Conservation (phyloP, 805 yeast species). For the Debaryomyces hansenii region DNA sequence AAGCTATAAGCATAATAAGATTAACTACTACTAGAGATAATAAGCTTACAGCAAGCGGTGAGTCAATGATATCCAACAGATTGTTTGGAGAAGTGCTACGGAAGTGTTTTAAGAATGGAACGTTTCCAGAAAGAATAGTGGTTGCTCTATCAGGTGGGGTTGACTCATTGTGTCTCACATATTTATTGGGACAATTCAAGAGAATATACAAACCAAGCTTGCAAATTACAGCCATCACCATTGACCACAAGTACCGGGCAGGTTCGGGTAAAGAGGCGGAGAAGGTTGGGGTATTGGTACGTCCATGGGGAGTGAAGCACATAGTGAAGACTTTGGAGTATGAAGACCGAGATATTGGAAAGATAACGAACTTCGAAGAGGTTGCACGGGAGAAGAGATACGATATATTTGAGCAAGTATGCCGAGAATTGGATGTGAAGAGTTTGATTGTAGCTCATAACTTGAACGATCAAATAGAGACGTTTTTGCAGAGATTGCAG, state of each 20-base stretch:
- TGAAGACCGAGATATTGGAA: conserved; percentile 21
- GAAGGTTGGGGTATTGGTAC: conserved; percentile 31
- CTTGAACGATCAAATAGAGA: conserved; percentile 70
- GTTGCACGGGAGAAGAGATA: conserved; percentile 60
- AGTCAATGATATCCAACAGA: conserved; percentile 12
- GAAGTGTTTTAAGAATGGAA: conserved; percentile 4
- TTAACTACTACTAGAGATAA: too few species aligned
- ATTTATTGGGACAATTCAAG: conserved; percentile 42
- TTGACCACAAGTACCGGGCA: conserved; percentile 60
- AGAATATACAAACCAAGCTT: conserved; percentile 25
- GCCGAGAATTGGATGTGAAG: conserved; percentile 31
- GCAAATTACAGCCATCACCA: conserved; percentile 55
- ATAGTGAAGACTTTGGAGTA: conserved; percentile 26
- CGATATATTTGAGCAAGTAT: conserved; percentile 38
- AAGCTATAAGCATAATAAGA: too few species aligned
- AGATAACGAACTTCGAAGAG: conserved; percentile 50
- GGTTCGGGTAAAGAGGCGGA: conserved; percentile 53
- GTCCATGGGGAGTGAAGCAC: conserved; percentile 36
- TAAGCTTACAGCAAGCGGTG: neutral
- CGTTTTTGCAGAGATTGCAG: conserved; percentile 56
- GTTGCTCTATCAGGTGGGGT: conserved; percentile 81
- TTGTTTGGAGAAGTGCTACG: conserved; percentile 13
- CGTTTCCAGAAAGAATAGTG: conserved; percentile 33
- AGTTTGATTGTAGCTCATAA: conserved; percentile 67
- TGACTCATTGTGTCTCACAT: conserved; percentile 71